These are phyloP conservation scores for Penicillium argentinense DNA, from an alignment of 495 filamentous ascomycete genomes.

Conservation along the genomic window DNA sequence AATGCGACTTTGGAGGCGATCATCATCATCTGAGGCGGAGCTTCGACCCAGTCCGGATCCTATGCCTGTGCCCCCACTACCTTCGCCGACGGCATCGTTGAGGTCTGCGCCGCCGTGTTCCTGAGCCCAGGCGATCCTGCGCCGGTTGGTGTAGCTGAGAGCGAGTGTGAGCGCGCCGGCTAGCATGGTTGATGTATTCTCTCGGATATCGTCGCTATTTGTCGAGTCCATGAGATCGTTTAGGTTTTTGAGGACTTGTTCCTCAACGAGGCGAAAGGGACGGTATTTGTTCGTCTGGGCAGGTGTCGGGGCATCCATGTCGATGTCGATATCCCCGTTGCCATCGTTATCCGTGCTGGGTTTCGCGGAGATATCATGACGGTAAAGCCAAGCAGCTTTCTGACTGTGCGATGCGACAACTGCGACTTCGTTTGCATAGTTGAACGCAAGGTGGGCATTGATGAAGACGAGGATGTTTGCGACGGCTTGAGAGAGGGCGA, in stretches of 20 bases:
- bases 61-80: slow-evolving; percentile 28
- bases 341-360: slow-evolving; percentile 34
- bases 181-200: slow-evolving; percentile 73
- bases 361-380: slow-evolving; percentile 19
- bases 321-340: slow-evolving; percentile 37
- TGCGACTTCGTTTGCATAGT: slow-evolving; percentile 87
- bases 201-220: slow-evolving; percentile 52
- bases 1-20: slow-evolving; percentile 75
- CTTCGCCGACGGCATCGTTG: slow-evolving; percentile 28
- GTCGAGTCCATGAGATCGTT: slow-evolving; percentile 67
- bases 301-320: slow-evolving; percentile 6
- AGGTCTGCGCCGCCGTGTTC: slow-evolving; percentile 43
- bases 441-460: slow-evolving; percentile 91
- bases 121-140: slow-evolving; percentile 47
- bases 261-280: slow-evolving; percentile 82
- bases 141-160: slow-evolving; percentile 79
- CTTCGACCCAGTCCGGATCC: slow-evolving; percentile 32
- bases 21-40: slow-evolving; percentile 35
- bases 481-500: slow-evolving; percentile 82
- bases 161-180: slow-evolving; percentile 90
- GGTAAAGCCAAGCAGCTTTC: slow-evolving; percentile 82
- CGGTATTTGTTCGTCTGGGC: slow-evolving; percentile 86
- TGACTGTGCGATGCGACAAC: slow-evolving; percentile 88
- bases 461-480: slow-evolving; percentile 94
- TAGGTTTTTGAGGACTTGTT: slow-evolving; percentile 70